Conservation (phyloP, 176 grass and related monocot species). For the Miscanthus lutarioriparius region DNA sequence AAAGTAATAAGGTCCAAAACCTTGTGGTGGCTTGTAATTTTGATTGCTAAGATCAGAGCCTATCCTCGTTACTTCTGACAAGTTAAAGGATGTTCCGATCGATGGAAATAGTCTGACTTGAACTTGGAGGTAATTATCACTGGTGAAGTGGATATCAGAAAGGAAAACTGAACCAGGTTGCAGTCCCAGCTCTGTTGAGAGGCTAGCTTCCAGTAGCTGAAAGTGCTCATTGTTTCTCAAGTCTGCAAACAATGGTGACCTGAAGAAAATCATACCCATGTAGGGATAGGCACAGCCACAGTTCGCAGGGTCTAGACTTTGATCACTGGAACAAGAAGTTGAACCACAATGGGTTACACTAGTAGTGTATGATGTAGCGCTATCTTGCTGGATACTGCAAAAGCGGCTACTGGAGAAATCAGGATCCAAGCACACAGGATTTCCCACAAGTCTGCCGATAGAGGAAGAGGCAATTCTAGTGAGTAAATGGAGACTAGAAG, state of each 20-base stretch:
- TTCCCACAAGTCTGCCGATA: constrained; percentile 59
- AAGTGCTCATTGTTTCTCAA: constrained; percentile 37
- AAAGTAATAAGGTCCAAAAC: constrained; percentile 85
- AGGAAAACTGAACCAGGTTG: constrained; percentile 50
- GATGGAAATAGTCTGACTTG: constrained; percentile 62
- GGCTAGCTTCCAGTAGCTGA: constrained; percentile 49
- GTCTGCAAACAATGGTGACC: constrained; percentile 55
- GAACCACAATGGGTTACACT: constrained; percentile 45
- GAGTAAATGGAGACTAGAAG: background rate
- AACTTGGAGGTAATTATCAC: constrained; percentile 51
- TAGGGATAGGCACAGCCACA: constrained; percentile 69
- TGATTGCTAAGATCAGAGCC: constrained; percentile 61
- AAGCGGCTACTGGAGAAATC: constrained; percentile 31
- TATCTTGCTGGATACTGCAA: constrained; percentile 41
- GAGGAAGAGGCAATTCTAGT: constrained; percentile 5
- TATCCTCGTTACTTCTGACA: constrained; percentile 44
- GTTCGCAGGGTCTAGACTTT: constrained; percentile 55
- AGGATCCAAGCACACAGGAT: constrained; percentile 62
- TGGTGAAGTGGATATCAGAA: constrained; percentile 48
- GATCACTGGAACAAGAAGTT: constrained; percentile 45
- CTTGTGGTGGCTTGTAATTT: constrained; percentile 42
- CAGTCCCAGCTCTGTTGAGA: constrained; percentile 46
- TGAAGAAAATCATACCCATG: constrained; percentile 57
- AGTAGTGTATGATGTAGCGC: constrained; percentile 48
- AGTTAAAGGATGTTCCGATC: constrained; percentile 45